Evolutionary conservation across 768 basidiomycete species (phyloP).

Genomic region (Phaeolepiota aurea): DNA sequence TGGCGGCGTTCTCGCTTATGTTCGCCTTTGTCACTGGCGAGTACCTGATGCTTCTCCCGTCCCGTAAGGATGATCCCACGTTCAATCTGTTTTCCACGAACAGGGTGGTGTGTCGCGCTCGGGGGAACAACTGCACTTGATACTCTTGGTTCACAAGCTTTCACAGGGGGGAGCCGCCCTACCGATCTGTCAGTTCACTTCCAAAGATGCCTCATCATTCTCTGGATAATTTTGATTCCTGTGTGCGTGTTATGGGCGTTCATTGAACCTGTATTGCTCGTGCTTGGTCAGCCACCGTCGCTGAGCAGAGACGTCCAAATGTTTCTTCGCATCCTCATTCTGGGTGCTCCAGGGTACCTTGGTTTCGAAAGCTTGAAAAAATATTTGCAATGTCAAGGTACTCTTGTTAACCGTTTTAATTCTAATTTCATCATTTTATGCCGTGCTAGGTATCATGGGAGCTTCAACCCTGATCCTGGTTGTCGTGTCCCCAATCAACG

Average conservation of each 20-base stretch:
- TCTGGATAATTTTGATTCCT: constrained; percentile 60
- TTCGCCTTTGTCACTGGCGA: constrained; percentile 73
- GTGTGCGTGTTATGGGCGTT: constrained; percentile 56
- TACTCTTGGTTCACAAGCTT: constrained; percentile 72
- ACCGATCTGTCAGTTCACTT: constrained; percentile 66
- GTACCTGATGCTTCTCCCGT: constrained; percentile 24
- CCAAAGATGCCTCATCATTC: constrained; percentile 57
- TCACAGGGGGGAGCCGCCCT: constrained; percentile 51
- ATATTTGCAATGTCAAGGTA: constrained; percentile 75
- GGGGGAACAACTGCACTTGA: constrained; percentile 76
- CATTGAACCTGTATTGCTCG: constrained; percentile 52
- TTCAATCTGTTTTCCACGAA: constrained; percentile 13
- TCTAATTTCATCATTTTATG: not conserved
- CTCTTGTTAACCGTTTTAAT: not conserved
- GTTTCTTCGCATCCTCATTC: constrained; percentile 55
- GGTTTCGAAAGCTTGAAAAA: constrained; percentile 74
- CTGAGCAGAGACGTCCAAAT: constrained; percentile 55
- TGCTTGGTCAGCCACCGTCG: constrained; percentile 49
- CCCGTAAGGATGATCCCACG: constrained; percentile 41
- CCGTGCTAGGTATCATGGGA: constrained; percentile 57
- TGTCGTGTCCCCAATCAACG: constrained; percentile 59
- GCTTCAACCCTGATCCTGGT: constrained; percentile 59
- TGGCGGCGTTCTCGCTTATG: constrained; percentile 69
- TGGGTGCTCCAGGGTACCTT: constrained; percentile 67
- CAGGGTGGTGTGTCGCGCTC: constrained; percentile 72